These are phyloP conservation scores for Dispira parvispora DNA, from an alignment of 192 early-diverging fungal species.

Conservation along the genomic window DNA sequence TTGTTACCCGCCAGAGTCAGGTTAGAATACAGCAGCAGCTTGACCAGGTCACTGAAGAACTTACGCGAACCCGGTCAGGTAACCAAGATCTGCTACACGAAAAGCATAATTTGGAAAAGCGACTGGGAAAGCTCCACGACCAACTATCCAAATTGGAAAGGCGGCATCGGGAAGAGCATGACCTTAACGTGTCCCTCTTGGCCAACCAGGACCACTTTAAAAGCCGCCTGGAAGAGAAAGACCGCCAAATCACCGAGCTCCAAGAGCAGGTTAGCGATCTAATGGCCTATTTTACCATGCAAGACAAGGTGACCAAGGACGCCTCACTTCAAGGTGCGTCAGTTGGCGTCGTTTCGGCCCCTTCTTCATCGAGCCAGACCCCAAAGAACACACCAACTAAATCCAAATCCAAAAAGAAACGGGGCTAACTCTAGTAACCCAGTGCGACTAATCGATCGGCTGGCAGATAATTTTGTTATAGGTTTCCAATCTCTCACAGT, in stretches of 20 bases:
- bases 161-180: conserved; percentile 53
- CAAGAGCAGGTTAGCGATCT: conserved; percentile 82
- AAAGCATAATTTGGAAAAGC: conserved; percentile 30
- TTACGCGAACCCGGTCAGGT: no score
- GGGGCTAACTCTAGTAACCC: no score
- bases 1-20: not conserved
- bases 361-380: not conserved
- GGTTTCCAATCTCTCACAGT: no score
- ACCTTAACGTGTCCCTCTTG: conserved; percentile 26
- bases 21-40: no score
- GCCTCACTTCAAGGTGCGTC: conserved; percentile 10
- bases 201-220: conserved; percentile 50
- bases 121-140: conserved; percentile 39
- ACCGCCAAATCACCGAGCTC: conserved; percentile 43
- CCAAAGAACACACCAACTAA: no score
- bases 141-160: conserved; percentile 31
- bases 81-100: conserved; percentile 12
- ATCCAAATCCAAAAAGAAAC: no score
- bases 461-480: no score
- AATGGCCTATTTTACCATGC: conserved; percentile 72
- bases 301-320: conserved; percentile 31
- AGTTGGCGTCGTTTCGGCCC: not conserved
- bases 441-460: no score
- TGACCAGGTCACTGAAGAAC: no score
- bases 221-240: conserved; percentile 33